Conservation (phyloP, 441 rosid genomes). For the Corymbia calophylla region DNA sequence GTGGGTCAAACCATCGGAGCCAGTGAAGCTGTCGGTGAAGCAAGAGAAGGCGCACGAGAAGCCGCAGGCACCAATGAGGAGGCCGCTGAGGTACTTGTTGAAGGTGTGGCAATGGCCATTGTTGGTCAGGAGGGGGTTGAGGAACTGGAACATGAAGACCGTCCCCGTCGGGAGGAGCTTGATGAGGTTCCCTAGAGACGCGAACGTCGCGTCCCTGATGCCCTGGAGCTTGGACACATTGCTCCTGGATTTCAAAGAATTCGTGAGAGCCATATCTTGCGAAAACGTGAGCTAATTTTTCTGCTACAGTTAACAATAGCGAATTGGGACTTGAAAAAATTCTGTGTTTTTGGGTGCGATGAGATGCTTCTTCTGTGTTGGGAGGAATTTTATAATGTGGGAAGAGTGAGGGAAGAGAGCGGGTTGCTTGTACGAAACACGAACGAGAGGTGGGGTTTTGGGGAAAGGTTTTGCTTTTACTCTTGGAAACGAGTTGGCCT, state of each 20-base stretch:
- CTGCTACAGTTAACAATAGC: not conserved
- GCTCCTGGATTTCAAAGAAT: slow-evolving; percentile 4
- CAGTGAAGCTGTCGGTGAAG: slow-evolving; percentile 74
- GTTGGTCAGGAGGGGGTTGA: slow-evolving; percentile 79
- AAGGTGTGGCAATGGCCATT: slow-evolving; percentile 49
- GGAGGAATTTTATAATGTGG: slow-evolving; percentile 5
- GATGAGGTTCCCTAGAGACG: slow-evolving; percentile 61
- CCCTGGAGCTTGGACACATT: not conserved
- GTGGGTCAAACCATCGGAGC: slow-evolving; percentile 38
- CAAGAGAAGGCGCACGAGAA: slow-evolving; percentile 59
- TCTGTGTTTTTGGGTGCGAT: not conserved
- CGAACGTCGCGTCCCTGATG: slow-evolving; percentile 32
- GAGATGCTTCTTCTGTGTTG: not conserved
- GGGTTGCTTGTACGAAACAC: slow-evolving; percentile 43
- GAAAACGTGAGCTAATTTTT: not conserved
- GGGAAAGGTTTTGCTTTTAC: slow-evolving; percentile 28
- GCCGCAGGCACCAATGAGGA: slow-evolving; percentile 52
- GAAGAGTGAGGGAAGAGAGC: not conserved
- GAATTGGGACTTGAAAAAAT: not conserved
- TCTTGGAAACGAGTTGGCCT: slow-evolving; percentile 2
- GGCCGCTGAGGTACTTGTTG: slow-evolving; percentile 50
- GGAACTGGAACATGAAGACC: slow-evolving; percentile 75
- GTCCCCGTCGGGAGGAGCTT: slow-evolving; percentile 90
- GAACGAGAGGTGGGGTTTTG: not conserved
- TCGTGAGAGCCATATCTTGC: slow-evolving; percentile 6